Percentiles rank a stretch among this genome's conserved stretches.
These are phyloP conservation scores for Mortierella sp. DNA, from an alignment of 371 early-diverging fungal species.

Conservation along the genomic window DNA sequence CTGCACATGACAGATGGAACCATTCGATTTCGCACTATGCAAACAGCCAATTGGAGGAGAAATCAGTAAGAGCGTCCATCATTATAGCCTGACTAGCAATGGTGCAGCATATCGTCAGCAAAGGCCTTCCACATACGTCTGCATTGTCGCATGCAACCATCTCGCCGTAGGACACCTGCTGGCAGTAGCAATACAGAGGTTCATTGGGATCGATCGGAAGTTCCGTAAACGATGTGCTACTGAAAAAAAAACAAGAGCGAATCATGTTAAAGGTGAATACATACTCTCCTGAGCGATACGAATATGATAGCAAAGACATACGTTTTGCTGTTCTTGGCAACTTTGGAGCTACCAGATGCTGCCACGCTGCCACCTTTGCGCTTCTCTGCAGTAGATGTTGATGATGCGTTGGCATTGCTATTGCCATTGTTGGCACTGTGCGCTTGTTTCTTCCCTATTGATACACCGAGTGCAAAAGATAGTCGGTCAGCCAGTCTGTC, in stretches of 20 bases:
- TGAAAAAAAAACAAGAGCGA: background rate
- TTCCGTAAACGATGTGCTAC: constrained; percentile 61
- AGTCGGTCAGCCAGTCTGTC: background rate
- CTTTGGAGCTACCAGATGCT: constrained; percentile 24
- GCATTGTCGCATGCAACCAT: constrained; percentile 97
- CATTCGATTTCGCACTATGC: constrained; percentile 89
- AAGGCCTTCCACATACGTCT: constrained; percentile 66
- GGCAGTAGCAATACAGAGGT: constrained; percentile 94
- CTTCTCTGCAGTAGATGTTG: constrained; percentile 31
- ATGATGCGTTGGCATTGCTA: constrained; percentile 19
- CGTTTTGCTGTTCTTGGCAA: constrained; percentile 48
- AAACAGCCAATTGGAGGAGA: background rate
- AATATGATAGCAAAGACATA: constrained; percentile 16
- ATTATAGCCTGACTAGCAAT: background rate
- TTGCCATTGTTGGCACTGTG: constrained; percentile 18
- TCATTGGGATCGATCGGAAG: constrained; percentile 94
- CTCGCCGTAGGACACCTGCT: constrained; percentile 95
- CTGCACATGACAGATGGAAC: constrained; percentile 96
- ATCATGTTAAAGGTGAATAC: background rate
- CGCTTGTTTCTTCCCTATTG: constrained; percentile 33
- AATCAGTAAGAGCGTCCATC: background rate
- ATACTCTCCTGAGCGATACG: too few species aligned
- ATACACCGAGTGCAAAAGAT: background rate
- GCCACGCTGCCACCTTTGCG: constrained; percentile 27
- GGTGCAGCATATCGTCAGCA: background rate